Base-by-base conservation (phyloP, 129 eudicot species). In the Centaurea solstitialis region DNA sequence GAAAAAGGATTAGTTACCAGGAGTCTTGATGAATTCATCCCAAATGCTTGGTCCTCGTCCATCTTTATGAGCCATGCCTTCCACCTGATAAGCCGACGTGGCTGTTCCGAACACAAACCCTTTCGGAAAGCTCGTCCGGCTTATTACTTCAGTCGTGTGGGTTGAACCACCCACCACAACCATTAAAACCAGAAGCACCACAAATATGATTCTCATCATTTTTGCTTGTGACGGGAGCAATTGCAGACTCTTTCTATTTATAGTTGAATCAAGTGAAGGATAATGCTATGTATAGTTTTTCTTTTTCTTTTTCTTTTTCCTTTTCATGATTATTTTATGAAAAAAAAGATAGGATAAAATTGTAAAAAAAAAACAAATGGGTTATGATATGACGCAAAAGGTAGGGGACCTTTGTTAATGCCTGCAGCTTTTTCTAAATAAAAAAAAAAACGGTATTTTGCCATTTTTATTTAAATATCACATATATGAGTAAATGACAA, bases 11-110 rank as follows among this genome's bases (percentile, higher is more conserved):
- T 0, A 40, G 3, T 70, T 79, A 91, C 98, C 97, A 0, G 98
- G 98, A 24, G 76, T 65, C 76, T 85, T 93, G 68, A 93, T 78
- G 89, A 93, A 93, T 18, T 82, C 81, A 57, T 91, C 98, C 98
- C 98, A 93, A 80, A 93, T 93, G 86, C 97, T 93, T 0, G 98
- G 98, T 11, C 97, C 98, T 33, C 97, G 84, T 57, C 98, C 98
- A 24, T 87, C 97, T 80, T 86, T 87, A 38, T 20, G 66, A 28
- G 98, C 94, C 93, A 87, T 86, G 62, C 98, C 98, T 79, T 93
- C 98, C 7, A 94, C 98, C 70, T 94, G 98, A 76, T 94, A 94
- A 26, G 98, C 97, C 1, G 98, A 94, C 0, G 98, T 87, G 0
- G 98, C 98, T 4, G 98, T 94, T 53, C 98, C 98, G 37, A 90